Base-by-base conservation (phyloP, 2,329 filamentous ascomycete species). In the Trichoderma oligosporum region DNA sequence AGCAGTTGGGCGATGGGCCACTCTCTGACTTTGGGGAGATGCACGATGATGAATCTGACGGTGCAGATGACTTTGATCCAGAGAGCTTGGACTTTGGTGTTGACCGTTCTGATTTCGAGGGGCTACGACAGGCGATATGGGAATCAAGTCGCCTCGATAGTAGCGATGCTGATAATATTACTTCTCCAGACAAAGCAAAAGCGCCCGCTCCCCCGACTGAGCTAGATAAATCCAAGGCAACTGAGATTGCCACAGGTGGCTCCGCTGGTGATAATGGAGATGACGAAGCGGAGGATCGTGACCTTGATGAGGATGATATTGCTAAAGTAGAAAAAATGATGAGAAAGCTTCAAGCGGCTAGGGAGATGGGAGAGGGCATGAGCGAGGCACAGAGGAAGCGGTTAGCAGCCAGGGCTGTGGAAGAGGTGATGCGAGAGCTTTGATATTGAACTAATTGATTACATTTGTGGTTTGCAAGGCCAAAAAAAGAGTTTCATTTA, bases 261-360 rank as follows among this genome's bases (percentile, higher is more conserved):
- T n/a, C 46, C 4, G 20, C 25, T 2, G 7, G 16, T 5, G 25
- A 31, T 12, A 33, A 9, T 2, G 27, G 24, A 29, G 41, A 46
- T 9, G 12, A 1, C 35, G 35, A 24, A 16, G 12, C 16, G 1
- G 62, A 61, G 1, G 63, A 56, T 11, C 65, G 69, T 16, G 73
- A 73, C 6, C 54, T 77, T 2, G 72, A 70, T 14, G 76, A 78
- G 0, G 74, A 80, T 4, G 80, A 83, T 31, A 76, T 87, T 14
- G 76, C 79, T 64, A 81, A 82, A 67, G 67, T 88, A 27, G 83
- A 86, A 64, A 71, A 73, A 51, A 82, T 87, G 79, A 86, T 88
- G 82, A 71, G 76, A 48, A 85, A 82, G 68, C 72, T 88, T 60
- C 82, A 83, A 69, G 82, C 82, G 1, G 82, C 82, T 7, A 72